Evolutionary conservation across 768 basidiomycete species (phyloP), one percentile per base, ranked within the genome.

Genomic region (Boletus barrowsii): DNA sequence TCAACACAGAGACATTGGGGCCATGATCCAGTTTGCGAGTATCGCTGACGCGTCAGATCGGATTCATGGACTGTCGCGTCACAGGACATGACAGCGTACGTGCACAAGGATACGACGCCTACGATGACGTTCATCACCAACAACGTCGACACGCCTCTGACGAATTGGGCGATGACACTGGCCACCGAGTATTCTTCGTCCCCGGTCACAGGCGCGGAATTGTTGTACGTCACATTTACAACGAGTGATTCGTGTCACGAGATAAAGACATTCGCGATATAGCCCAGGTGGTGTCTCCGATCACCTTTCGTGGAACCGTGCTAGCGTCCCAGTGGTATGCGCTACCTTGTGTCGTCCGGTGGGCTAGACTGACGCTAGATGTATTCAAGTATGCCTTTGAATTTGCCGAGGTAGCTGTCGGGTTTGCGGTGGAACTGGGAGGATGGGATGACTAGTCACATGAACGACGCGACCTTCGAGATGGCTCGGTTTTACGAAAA

Each of bases 331-430:
- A 0, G 69, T 70, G 20, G 60, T 75, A 35, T 74, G 74, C 71
- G 76, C 76, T 7, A 75, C 73, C 10, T 40, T 2, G 8, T 29
- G 26, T 29, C 26, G 26, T 29, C 26, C 9, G 26, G 26, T 29
- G 26, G 26, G 26, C 26, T 29, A 29, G 26, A 29, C 26, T 9
- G 9, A 29, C 9, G 26, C 26, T 26, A 29, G 8, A 29, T 29
- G 26, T 9, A 9, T 29, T 9, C 26, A 29, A 8, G 26, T 29
- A 84, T 62, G 80, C 80, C 49, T 68, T 81, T 22, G 79, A 84
- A 65, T 86, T 85, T 61, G 78, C 80, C 24, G 84, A 84, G 68
- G 72, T 86, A 18, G 80, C 74, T 17, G 74, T 83, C 13, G 82
- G 80, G 1, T 84, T 82, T 54, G 79, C 77, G 3, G 75, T 83